Base-by-base conservation (phyloP, 2,329 filamentous ascomycete genomes). In the Penicillium sp. region DNA sequence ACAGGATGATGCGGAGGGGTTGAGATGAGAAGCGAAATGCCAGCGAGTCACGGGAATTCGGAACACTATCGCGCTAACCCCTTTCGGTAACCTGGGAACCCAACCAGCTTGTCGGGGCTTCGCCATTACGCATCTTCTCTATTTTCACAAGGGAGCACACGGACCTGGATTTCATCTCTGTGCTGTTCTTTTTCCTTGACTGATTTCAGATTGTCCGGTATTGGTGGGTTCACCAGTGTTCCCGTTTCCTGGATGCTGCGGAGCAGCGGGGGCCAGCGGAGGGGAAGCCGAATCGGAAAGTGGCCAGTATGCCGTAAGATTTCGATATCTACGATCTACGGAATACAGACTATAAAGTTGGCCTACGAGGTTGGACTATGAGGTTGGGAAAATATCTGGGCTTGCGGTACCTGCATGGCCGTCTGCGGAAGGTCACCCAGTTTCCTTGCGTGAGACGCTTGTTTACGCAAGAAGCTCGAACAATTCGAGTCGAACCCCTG, bases 21-120 rank as follows among this genome's bases (percentile, higher is more conserved):
- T 54, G 46, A 59, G 50, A 55, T 51, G 52, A 53, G 58, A 61
- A 60, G 58, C 54, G 57, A 61, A 61, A 55, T 54, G 54, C 47
- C 46, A 54, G 57, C 53, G 53, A 59, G 58, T 62, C 58, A 61
- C 59, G 59, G 59, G 59, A 58, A 53, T 60, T 59, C 58, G 52
- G 49, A 48, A 55, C 44, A 28, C 42, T 44, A 2, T 6, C 13
- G 42, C 53, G 53, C 59, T 61, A 62, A 45, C 50, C 57, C 24
- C 2, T 57, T 61, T 56, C 46, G 51, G 55, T 49, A 52, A 42
- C 45, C 45, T 54, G 49, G 55, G 50, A 49, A 53, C 62, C 60
- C 59, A 52, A 55, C 44, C 47, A 35, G 42, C 32, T 40, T 44
- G 20, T 42, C 18, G 13, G 29, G 45, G 47, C 23, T 37, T 45